phyloP scores from a whole-genome alignment of 208 protist species.

The Acanthamoeba royreba region DNA sequence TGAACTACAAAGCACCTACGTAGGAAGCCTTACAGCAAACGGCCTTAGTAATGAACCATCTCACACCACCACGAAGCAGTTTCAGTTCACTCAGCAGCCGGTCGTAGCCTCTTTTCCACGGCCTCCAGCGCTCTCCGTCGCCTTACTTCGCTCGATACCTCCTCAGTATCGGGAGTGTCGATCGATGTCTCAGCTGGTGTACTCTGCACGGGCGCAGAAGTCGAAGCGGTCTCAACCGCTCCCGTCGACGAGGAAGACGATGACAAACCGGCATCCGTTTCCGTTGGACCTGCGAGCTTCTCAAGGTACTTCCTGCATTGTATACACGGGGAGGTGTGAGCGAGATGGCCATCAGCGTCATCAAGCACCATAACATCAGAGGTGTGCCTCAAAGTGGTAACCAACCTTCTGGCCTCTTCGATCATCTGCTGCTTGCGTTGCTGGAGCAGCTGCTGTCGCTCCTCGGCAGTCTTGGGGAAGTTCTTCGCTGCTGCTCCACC shows the following conservation, averaged over 20 bases:
- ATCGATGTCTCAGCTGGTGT: not conserved
- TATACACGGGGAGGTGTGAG: not conserved
- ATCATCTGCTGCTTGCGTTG: not conserved
- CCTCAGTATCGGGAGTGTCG: not conserved
- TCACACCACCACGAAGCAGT: too few relatives aligned
- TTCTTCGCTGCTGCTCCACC: not conserved
- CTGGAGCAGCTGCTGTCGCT: slow-evolving; percentile 16
- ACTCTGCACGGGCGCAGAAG: not conserved
- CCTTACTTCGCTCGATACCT: not conserved
- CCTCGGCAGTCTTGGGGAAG: not conserved
- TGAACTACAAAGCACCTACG: too few relatives aligned
- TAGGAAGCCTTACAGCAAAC: too few relatives aligned
- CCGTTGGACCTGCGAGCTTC: not conserved
- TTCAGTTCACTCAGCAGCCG: not conserved
- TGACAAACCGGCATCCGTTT: not conserved
- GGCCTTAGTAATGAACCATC: too few relatives aligned
- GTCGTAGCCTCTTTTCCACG: not conserved
- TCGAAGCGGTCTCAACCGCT: not conserved
- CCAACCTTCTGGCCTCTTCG: not conserved
- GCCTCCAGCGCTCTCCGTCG: not conserved
- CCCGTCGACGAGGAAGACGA: not conserved
- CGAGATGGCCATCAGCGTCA: not conserved
- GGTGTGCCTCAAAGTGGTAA: not conserved
- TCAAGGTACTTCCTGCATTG: not conserved
- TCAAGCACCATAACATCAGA: not conserved